These are phyloP conservation scores for Alternaria brassicicola DNA, from an alignment of 2,329 filamentous ascomycete species.

Conservation along the genomic window DNA sequence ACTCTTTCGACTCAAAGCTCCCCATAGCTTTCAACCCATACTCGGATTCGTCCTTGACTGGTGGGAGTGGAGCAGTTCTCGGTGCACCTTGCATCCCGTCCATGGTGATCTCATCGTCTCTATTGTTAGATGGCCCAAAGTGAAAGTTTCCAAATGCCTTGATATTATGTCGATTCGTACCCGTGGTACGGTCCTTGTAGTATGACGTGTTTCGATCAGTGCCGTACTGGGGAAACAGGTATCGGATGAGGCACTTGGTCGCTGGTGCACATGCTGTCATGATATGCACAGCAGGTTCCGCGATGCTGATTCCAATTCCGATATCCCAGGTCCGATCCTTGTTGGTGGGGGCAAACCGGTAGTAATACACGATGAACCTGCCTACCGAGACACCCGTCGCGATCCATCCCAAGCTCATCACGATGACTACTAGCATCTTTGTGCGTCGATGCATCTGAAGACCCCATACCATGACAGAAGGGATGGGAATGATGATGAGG, in stretches of 20 bases:
- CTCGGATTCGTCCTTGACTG: constrained; percentile 6
- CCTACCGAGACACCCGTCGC: constrained; percentile 44
- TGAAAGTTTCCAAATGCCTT: constrained; percentile 17
- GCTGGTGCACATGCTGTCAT: constrained; percentile 62
- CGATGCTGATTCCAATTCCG: constrained; percentile 45
- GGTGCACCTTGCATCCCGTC: constrained; percentile 14
- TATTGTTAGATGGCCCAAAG: constrained; percentile 14
- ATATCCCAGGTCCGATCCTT: constrained; percentile 45
- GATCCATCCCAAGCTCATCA: constrained; percentile 46
- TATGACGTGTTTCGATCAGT: constrained; percentile 19
- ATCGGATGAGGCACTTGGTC: constrained; percentile 54
- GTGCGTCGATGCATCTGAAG: constrained; percentile 51
- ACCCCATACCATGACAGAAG: constrained; percentile 53
- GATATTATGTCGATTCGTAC: constrained; percentile 6
- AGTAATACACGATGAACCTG: constrained; percentile 50
- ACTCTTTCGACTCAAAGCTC: constrained; percentile 13
- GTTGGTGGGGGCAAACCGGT: constrained; percentile 45
- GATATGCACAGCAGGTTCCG: constrained; percentile 56
- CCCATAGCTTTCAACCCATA: constrained; percentile 6
- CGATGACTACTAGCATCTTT: constrained; percentile 38
- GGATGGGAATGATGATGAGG: constrained; percentile 50
- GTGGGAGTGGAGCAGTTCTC: constrained; percentile 5
- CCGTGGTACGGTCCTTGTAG: constrained; percentile 17
- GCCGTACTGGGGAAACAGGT: constrained; percentile 42
- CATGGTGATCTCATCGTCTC: constrained; percentile 11